Evolutionary conservation across 192 early-diverging fungal species (phyloP).

Genomic region (Irineochytrium annulatum): DNA sequence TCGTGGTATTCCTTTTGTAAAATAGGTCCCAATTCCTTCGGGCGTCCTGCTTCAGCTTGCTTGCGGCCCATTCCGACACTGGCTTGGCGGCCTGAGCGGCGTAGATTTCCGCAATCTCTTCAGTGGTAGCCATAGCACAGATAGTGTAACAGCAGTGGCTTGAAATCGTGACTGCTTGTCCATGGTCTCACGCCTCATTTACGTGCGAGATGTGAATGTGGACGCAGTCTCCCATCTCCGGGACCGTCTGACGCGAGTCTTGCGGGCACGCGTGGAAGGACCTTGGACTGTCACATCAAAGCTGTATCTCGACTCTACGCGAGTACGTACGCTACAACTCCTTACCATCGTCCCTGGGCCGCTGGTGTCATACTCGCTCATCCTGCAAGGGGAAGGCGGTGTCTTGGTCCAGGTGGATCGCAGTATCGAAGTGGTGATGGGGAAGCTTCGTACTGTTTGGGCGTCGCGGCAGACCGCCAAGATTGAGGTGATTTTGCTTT

Average conservation of each 20-base stretch:
- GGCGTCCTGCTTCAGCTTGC: constrained; percentile 33
- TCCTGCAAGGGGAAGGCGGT: background rate
- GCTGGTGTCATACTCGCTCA: background rate
- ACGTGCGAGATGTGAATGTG: background rate
- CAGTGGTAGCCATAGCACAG: no score
- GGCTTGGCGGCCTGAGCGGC: constrained; percentile 14
- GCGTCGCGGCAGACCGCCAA: background rate
- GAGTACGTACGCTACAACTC: background rate
- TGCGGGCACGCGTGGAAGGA: background rate
- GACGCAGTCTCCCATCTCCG: background rate
- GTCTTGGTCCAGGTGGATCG: background rate
- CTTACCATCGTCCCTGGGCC: background rate
- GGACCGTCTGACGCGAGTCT: background rate
- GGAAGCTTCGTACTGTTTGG: background rate
- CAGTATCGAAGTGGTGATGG: background rate
- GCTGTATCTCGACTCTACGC: background rate
- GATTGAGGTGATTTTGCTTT: background rate
- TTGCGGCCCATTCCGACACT: constrained; percentile 18
- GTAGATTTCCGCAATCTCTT: constrained; percentile 9
- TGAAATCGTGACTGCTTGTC: no score
- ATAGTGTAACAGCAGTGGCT: no score
- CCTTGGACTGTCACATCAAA: background rate
- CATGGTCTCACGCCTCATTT: no score
- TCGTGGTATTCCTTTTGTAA: constrained; percentile 42
- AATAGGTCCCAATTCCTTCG: constrained; percentile 48